Percentiles rank a stretch among this genome's conserved stretches.
Conservation (phyloP, 768 basidiomycete species). For the Mycena pura region DNA sequence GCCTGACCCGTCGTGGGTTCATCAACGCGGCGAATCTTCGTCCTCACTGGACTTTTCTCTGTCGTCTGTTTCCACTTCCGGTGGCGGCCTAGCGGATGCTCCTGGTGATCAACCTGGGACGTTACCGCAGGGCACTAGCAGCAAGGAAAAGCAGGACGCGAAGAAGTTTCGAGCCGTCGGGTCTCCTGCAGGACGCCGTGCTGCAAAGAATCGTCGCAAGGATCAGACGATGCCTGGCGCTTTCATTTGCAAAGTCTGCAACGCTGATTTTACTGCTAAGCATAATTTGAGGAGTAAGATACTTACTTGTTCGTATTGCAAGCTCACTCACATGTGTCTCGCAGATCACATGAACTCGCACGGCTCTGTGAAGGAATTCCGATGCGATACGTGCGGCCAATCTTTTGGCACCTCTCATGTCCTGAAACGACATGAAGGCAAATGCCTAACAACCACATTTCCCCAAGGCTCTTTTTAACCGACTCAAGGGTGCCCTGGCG, state of each 20-base stretch:
- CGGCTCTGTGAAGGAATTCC: not conserved
- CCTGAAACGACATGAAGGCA: not conserved
- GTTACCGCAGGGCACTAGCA: too few relatives aligned
- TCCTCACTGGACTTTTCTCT: too few relatives aligned
- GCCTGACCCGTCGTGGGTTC: too few relatives aligned
- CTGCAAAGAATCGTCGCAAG: slow-evolving; percentile 1
- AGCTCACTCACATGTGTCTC: not conserved
- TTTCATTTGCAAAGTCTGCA: not conserved
- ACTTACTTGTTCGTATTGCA: not conserved
- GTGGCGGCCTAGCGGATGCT: not conserved
- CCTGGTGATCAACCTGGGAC: not conserved
- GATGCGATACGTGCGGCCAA: not conserved
- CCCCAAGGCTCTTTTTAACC: too few relatives aligned
- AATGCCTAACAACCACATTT: not conserved
- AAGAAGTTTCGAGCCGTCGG: slow-evolving; percentile 2
- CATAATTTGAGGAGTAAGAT: slow-evolving; percentile 7
- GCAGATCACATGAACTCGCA: slow-evolving; percentile 13
- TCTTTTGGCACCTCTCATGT: not conserved
- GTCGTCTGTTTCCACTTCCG: too few relatives aligned
- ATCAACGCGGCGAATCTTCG: too few relatives aligned
- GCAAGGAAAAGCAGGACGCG: too few relatives aligned
- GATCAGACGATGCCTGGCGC: not conserved
- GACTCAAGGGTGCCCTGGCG: too few relatives aligned
- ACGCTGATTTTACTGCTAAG: slow-evolving; percentile 9
- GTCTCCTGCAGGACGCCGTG: not conserved